Conservation (phyloP, 257 asterid genomes). For the Gardenia jasminoides region DNA sequence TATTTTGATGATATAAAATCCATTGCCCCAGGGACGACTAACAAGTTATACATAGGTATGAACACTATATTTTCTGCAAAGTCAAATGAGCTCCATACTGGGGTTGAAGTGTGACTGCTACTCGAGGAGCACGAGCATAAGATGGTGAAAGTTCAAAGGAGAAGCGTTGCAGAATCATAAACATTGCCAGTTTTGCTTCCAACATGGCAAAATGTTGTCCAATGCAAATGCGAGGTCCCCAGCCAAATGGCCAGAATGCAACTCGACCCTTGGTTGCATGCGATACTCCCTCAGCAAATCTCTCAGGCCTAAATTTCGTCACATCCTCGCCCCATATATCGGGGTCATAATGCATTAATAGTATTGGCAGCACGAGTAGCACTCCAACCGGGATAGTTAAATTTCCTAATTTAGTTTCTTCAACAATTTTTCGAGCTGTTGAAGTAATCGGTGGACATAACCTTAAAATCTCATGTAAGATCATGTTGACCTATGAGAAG, state of each 20-base stretch:
- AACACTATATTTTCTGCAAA: not conserved
- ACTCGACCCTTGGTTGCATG: conserved; percentile 36
- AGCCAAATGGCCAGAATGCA: conserved; percentile 39
- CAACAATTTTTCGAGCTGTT: conserved; percentile 11
- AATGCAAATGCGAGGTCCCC: conserved; percentile 58
- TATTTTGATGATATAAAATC: no score
- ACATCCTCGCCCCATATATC: conserved; percentile 58
- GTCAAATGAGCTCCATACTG: conserved; percentile 48
- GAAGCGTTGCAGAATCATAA: conserved; percentile 40
- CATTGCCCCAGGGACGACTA: not conserved
- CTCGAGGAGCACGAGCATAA: conserved; percentile 46
- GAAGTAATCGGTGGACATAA: conserved; percentile 40
- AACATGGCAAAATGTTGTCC: conserved; percentile 52
- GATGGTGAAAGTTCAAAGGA: conserved; percentile 50
- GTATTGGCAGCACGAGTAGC: conserved; percentile 27
- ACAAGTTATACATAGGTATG: not conserved
- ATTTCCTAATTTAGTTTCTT: conserved; percentile 37
- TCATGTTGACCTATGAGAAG: conserved; percentile 43
- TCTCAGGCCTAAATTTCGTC: conserved; percentile 50
- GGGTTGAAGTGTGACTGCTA: conserved; percentile 31
- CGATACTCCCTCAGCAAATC: conserved; percentile 43
- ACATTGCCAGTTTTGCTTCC: conserved; percentile 53
- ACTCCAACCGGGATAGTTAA: conserved; percentile 41
- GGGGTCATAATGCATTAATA: conserved; percentile 40
- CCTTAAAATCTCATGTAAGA: conserved; percentile 54